Evolutionary conservation across 2,329 filamentous ascomycete genomes (phyloP).

Genomic region (Aspergillus melleus): DNA sequence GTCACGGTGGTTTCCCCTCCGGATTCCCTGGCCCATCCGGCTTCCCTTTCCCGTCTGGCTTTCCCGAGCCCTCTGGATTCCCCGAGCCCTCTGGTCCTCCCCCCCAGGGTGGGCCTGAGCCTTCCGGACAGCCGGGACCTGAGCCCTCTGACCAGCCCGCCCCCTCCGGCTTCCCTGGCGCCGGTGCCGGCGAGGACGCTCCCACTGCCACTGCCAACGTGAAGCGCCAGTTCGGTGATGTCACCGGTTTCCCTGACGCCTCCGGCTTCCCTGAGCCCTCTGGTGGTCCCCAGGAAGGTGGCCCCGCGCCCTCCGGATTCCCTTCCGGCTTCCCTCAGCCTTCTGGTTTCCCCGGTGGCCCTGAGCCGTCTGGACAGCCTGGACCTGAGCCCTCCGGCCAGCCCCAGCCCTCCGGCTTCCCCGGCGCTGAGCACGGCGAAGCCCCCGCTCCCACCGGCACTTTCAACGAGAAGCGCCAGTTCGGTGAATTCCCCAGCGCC

Average conservation of each 20-base stretch:
- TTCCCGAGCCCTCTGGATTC: background rate
- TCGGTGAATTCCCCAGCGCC: no score
- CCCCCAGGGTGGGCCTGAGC: background rate
- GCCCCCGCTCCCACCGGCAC: no score
- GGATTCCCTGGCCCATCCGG: background rate
- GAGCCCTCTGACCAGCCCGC: no score
- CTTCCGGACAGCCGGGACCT: background rate
- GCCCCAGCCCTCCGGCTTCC: no score
- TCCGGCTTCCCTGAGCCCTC: background rate
- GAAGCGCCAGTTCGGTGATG: background rate
- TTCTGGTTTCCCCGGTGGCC: no score
- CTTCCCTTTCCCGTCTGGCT: background rate
- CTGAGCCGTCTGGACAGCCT: no score
- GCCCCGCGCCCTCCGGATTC: background rate
- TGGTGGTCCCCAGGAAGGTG: no score
- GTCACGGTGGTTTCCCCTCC: background rate
- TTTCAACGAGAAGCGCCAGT: no score
- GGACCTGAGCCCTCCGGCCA: no score
- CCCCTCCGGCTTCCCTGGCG: background rate
- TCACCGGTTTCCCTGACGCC: background rate
- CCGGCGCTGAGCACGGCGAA: no score
- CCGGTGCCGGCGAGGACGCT: background rate
- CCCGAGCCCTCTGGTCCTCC: background rate
- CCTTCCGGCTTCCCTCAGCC: no score
- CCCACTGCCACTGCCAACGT: background rate